A percentile compares a stretch with the other conserved stretches of the same genome.
These are phyloP conservation scores for Tricholoma terreum DNA, from an alignment of 768 basidiomycete species.

Conservation along the genomic window DNA sequence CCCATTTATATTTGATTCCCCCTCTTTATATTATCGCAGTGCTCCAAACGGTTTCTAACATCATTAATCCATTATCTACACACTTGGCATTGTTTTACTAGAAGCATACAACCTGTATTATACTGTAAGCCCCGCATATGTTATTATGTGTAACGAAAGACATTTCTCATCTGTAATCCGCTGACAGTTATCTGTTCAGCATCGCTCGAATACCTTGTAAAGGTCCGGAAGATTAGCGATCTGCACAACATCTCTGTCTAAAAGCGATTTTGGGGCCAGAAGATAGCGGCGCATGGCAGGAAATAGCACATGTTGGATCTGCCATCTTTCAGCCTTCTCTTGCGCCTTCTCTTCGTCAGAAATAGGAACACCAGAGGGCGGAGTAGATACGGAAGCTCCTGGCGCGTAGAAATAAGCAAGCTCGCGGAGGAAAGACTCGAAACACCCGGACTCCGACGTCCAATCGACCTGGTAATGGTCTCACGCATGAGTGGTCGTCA, in stretches of 20 bases:
- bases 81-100: slow-evolving; percentile 15
- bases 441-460: slow-evolving; percentile 82
- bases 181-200: slow-evolving; percentile 46
- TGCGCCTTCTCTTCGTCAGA: slow-evolving; percentile 36
- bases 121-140: slow-evolving; percentile 13
- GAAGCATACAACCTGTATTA: slow-evolving; percentile 20
- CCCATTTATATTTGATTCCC: slow-evolving; percentile 63
- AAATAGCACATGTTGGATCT: slow-evolving; percentile 88
- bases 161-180: too few relatives aligned
- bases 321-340: slow-evolving; percentile 71
- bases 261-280: slow-evolving; percentile 58
- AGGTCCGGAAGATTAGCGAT: slow-evolving; percentile 88
- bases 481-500: not conserved
- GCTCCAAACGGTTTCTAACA: slow-evolving; percentile 45
- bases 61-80: slow-evolving; percentile 23
- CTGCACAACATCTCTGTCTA: slow-evolving; percentile 77
- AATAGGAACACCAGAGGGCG: slow-evolving; percentile 7
- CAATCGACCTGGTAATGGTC: slow-evolving; percentile 69
- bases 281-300: slow-evolving; percentile 82
- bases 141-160: slow-evolving; percentile 13
- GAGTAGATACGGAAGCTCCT: slow-evolving; percentile 36
- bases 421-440: slow-evolving; percentile 81
- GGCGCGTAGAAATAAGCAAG: slow-evolving; percentile 90
- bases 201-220: slow-evolving; percentile 93
- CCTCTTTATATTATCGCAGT: slow-evolving; percentile 36